Base-by-base conservation (phyloP, 257 asterid species). In the Gentiana straminea region DNA sequence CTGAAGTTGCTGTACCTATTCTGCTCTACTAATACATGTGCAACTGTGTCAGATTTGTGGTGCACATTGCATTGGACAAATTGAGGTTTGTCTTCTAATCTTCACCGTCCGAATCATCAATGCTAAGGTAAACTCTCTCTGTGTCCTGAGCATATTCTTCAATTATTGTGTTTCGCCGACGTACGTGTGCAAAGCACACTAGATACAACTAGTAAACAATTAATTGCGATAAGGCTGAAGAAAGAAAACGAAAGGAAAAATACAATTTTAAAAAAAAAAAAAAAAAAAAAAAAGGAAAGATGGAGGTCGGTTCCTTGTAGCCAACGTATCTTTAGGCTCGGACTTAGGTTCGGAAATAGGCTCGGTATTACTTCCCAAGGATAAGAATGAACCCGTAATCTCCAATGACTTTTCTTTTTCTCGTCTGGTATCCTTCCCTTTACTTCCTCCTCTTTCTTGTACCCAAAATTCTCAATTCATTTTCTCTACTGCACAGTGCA, bases 291-390 rank as follows among this genome's bases (percentile, higher is more conserved):
- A 57, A 84, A 81, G 74, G 84, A 79, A 73, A 71, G 82, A 69
- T 62, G 75, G 70, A 79, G 84, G 81, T 73, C 76, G 79, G 79
- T 84, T 81, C 84, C 94, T 84, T 81, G 86, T 79, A 58, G 37
- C 63, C 72, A 73, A 81, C 80, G 90, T 79, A 82, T 72, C 77
- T 78, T 7, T 5, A 38, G 81, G 68, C 13, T 66, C 59, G 6
- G 71, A 34, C 33, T 24, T 24, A 24, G 24, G 24, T 24, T 54
- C 66, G 71, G 58, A 53, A 37, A 51, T 62, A 68, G 95, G 82
- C 60, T 79, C 75, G 93, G 81, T 48, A 38, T 51, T 78, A 63
- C 70, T 70, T 68, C 51, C 58, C 59, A 58, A 66, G 67, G 94
- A 80, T 83, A 86, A 86, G 95, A 86, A 80, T 80, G 52, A 75